A percentile compares a stretch with the other conserved stretches of the same genome.
Evolutionary conservation across 2,329 filamentous ascomycete genomes (phyloP).

Genomic region (Tolypocladium tundrense): DNA sequence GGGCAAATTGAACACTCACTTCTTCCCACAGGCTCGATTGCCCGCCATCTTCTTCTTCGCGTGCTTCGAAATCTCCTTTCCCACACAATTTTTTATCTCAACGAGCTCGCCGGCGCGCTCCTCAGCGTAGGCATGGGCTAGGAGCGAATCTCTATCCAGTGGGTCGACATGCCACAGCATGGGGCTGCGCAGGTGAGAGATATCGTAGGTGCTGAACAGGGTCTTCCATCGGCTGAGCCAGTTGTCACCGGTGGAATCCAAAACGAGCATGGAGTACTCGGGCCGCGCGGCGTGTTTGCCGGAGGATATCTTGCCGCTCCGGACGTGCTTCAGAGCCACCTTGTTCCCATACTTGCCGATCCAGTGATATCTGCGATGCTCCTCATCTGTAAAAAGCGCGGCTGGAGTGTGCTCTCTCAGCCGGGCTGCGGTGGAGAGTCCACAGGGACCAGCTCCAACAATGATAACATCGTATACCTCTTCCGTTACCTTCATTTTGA

Average conservation of each 20-base stretch:
- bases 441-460: slow-evolving; percentile 64
- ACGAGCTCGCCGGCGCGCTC: slow-evolving; percentile 52
- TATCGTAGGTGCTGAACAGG: slow-evolving; percentile 58
- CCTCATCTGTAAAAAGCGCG: slow-evolving; percentile 73
- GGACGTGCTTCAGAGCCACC: slow-evolving; percentile 43
- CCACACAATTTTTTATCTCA: slow-evolving; percentile 65
- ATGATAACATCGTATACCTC: slow-evolving; percentile 57
- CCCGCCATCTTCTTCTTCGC: slow-evolving; percentile 51
- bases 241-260: slow-evolving; percentile 51
- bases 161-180: slow-evolving; percentile 81
- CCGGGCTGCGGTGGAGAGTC: slow-evolving; percentile 62
- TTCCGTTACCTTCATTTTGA: slow-evolving; percentile 3
- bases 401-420: slow-evolving; percentile 64
- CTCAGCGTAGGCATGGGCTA: slow-evolving; percentile 56
- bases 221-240: slow-evolving; percentile 67
- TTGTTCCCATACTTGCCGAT: slow-evolving; percentile 54
- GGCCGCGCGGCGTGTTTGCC: slow-evolving; percentile 5
- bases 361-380: slow-evolving; percentile 74
- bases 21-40: slow-evolving; percentile 25
- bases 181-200: slow-evolving; percentile 62
- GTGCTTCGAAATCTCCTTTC: slow-evolving; percentile 73
- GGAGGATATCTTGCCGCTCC: slow-evolving; percentile 19
- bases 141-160: slow-evolving; percentile 59
- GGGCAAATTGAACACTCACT: slow-evolving; percentile 19
- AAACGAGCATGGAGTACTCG: slow-evolving; percentile 43